phyloP scores from a whole-genome alignment of 306 rosid species.

The Mimosa bimucronata region DNA sequence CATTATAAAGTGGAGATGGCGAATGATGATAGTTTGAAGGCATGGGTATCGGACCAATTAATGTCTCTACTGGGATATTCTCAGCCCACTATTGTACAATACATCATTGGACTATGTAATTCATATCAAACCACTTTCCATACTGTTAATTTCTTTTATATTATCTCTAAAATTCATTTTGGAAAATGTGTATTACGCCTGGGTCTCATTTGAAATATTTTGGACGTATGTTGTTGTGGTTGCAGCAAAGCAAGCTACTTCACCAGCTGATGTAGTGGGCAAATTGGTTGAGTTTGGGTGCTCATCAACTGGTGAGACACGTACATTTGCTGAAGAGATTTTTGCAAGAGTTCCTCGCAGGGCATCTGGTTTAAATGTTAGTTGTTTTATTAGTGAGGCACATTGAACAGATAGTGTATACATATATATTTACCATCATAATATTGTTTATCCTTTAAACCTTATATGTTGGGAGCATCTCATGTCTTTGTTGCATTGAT shows the following conservation, averaged over 20 bases:
- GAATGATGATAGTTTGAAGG: slow-evolving; percentile 60
- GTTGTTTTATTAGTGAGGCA: slow-evolving; percentile 31
- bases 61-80: slow-evolving; percentile 82
- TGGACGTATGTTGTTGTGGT: slow-evolving; percentile 30
- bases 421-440: neutral
- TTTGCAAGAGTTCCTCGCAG: slow-evolving; percentile 71
- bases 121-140: slow-evolving; percentile 26
- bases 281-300: slow-evolving; percentile 66
- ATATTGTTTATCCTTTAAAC: slow-evolving; percentile 7
- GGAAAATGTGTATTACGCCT: slow-evolving; percentile 7
- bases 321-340: slow-evolving; percentile 71
- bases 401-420: slow-evolving; percentile 3
- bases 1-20: slow-evolving; percentile 53
- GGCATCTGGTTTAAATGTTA: slow-evolving; percentile 63
- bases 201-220: slow-evolving; percentile 12
- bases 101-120: slow-evolving; percentile 78
- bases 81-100: slow-evolving; percentile 69
- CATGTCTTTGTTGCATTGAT: slow-evolving; percentile 20
- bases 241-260: slow-evolving; percentile 82
- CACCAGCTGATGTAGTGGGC: slow-evolving; percentile 64
- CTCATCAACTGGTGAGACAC: slow-evolving; percentile 58
- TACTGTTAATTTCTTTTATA: slow-evolving; percentile 13
- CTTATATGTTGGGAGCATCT: neutral
- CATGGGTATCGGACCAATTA: slow-evolving; percentile 84
- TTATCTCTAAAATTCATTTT: slow-evolving; percentile 17